These are phyloP conservation scores for Mycena sp. DNA, from an alignment of 1,284 basidiomycete genomes.

Conservation along the genomic window DNA sequence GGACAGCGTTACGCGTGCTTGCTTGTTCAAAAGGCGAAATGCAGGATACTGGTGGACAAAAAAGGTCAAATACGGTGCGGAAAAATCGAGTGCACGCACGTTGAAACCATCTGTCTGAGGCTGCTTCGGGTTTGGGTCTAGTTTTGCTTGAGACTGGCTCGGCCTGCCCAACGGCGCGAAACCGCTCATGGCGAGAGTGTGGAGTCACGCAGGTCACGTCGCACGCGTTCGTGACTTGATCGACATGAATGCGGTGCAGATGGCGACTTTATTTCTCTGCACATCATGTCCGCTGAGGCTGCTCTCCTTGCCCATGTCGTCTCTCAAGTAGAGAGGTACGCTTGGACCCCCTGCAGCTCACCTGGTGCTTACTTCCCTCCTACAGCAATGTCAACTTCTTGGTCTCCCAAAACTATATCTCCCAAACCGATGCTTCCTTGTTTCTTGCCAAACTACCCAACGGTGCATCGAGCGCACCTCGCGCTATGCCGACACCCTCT, in stretches of 20 bases:
- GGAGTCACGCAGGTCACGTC: not conserved
- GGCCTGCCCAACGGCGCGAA: conserved; percentile 49
- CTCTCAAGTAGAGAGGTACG: conserved; percentile 61
- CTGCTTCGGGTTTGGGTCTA: conserved; percentile 48
- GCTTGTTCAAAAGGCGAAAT: conserved; percentile 61
- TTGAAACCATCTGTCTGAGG: conserved; percentile 53
- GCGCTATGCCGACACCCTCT: conserved; percentile 30
- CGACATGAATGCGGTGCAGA: not conserved
- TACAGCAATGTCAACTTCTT: conserved; percentile 65
- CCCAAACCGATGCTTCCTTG: conserved; percentile 58
- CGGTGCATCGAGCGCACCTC: conserved; percentile 27
- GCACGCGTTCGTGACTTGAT: conserved; percentile 7
- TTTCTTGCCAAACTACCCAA: conserved; percentile 61
- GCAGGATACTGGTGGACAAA: conserved; percentile 43
- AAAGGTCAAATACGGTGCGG: conserved; percentile 2
- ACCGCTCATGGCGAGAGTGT: conserved; percentile 26
- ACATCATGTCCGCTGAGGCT: conserved; percentile 31
- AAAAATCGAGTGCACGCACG: conserved; percentile 39
- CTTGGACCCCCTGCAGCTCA: not conserved
- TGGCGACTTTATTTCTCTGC: not conserved
- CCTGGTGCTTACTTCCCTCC: not conserved
- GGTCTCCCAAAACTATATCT: conserved; percentile 64
- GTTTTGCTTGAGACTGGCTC: conserved; percentile 43
- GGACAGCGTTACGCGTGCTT: conserved; percentile 68
- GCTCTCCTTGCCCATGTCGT: conserved; percentile 65